Evolutionary conservation across 345 rosid species (phyloP).

Genomic region (Excoecaria agallocha): DNA sequence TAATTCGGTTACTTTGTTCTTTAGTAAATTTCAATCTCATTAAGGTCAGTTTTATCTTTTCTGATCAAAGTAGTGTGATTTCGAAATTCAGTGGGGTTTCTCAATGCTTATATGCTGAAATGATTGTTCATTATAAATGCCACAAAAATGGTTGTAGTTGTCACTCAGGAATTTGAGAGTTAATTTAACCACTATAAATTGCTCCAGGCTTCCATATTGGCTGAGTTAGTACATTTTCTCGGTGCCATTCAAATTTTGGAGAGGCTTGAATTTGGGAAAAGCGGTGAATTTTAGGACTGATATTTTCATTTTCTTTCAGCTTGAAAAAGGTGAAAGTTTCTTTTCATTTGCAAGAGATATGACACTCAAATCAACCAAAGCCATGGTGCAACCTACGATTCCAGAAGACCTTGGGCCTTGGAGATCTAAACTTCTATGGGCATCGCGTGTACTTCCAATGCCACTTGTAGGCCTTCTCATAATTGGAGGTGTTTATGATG

Average conservation of each 20-base stretch:
- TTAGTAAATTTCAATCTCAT: no score
- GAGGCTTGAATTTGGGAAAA: neutral
- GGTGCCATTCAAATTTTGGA: neutral
- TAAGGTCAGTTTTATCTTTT: no score
- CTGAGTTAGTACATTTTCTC: neutral
- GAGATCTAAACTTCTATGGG: slow-evolving; percentile 94
- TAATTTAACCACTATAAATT: neutral
- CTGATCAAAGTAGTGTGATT: neutral
- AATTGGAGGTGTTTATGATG: slow-evolving; percentile 70
- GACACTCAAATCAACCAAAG: slow-evolving; percentile 83
- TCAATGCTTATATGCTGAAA: no score
- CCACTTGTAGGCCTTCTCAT: slow-evolving; percentile 92
- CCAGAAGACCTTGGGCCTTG: slow-evolving; percentile 74
- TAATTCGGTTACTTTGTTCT: neutral
- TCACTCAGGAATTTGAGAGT: neutral
- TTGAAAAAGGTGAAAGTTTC: slow-evolving; percentile 83
- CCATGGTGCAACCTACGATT: slow-evolving; percentile 53
- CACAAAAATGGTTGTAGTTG: neutral
- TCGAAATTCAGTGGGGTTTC: neutral
- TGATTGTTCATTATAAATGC: neutral
- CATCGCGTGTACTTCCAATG: slow-evolving; percentile 91
- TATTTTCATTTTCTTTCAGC: slow-evolving; percentile 39
- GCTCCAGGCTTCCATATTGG: no score
- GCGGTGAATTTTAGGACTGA: neutral
- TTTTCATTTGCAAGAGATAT: slow-evolving; percentile 85